A percentile compares a stretch with the other conserved stretches of the same genome.
Evolutionary conservation across 78 protist genomes (phyloP).

Genomic region (Speleostelium caveatum): DNA sequence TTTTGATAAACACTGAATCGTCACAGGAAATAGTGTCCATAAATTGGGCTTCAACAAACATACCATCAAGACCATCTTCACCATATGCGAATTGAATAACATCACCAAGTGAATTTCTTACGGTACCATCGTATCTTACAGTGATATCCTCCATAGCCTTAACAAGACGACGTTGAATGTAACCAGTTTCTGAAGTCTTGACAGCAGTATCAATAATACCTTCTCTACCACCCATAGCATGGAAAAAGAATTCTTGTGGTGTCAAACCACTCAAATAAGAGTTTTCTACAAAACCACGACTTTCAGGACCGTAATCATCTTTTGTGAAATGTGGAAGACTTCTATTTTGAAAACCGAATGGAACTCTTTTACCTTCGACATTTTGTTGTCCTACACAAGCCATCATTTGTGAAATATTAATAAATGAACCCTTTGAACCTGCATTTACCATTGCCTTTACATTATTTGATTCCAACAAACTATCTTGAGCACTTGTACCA

Average conservation of each 20-base stretch:
- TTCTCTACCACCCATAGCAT: constrained; percentile 99
- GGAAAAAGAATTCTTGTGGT: constrained; percentile 99
- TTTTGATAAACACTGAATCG: constrained; percentile 16
- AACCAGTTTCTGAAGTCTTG: constrained; percentile 99
- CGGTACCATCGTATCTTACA: constrained; percentile 95
- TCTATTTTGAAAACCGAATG: constrained; percentile 97
- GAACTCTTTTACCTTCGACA: constrained; percentile 97
- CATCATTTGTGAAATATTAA: constrained; percentile 99
- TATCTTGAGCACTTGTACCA: constrained; percentile 92
- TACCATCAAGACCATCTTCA: constrained; percentile 94
- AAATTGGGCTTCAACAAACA: constrained; percentile 83
- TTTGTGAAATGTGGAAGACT: constrained; percentile 97
- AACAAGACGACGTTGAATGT: constrained; percentile 96
- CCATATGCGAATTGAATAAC: constrained; percentile 94
- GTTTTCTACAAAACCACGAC: constrained; percentile 98
- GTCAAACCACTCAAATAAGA: constrained; percentile 97
- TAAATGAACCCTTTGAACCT: constrained; percentile 98
- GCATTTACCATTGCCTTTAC: constrained; percentile 99
- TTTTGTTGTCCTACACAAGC: constrained; percentile 99
- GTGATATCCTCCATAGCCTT: constrained; percentile 97
- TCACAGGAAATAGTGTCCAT: constrained; percentile 67
- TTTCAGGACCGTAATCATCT: constrained; percentile 80
- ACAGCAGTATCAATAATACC: constrained; percentile 99
- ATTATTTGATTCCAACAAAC: constrained; percentile 89
- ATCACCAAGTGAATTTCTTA: constrained; percentile 90